Evolutionary conservation across 495 filamentous ascomycete species (phyloP).

Genomic region (Saxispiralis lemnorum): DNA sequence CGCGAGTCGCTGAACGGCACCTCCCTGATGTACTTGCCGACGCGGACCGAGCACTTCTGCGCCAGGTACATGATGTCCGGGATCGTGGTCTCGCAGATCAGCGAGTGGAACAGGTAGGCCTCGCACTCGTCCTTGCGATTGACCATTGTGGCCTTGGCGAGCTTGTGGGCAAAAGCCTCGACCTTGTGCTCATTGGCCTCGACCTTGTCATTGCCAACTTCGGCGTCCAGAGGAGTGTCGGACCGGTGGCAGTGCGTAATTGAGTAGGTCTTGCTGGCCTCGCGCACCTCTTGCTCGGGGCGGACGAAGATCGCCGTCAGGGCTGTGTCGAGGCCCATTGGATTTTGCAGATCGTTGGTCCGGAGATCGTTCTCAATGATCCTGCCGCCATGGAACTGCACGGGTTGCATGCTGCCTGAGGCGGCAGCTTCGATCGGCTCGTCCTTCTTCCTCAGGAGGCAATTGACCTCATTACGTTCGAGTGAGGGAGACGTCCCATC

Average conservation of each 20-base stretch:
- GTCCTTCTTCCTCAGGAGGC: not conserved
- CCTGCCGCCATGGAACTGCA: not conserved
- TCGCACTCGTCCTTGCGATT: not conserved
- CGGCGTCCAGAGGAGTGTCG: no score
- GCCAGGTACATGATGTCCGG: constrained; percentile 2
- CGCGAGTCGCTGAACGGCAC: not conserved
- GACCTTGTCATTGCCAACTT: not conserved
- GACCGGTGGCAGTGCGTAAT: no score
- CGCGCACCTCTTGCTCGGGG: no score
- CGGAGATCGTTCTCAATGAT: not conserved
- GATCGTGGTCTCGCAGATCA: not conserved
- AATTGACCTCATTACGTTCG: not conserved
- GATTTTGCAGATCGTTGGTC: not conserved
- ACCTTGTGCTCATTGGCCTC: not conserved
- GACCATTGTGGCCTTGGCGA: not conserved
- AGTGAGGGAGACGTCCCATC: not conserved
- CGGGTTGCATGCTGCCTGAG: not conserved
- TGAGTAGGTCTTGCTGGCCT: no score
- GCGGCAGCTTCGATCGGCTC: no score
- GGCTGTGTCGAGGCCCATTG: no score
- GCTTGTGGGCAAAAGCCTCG: not conserved
- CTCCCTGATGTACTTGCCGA: not conserved
- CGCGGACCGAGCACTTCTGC: not conserved
- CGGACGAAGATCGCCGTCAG: no score
- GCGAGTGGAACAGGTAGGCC: not conserved